A percentile compares a stretch with the other conserved stretches of the same genome.
phyloP scores from a whole-genome alignment of 495 filamentous ascomycete genomes.

The Symbiotaphrina buchneri region DNA sequence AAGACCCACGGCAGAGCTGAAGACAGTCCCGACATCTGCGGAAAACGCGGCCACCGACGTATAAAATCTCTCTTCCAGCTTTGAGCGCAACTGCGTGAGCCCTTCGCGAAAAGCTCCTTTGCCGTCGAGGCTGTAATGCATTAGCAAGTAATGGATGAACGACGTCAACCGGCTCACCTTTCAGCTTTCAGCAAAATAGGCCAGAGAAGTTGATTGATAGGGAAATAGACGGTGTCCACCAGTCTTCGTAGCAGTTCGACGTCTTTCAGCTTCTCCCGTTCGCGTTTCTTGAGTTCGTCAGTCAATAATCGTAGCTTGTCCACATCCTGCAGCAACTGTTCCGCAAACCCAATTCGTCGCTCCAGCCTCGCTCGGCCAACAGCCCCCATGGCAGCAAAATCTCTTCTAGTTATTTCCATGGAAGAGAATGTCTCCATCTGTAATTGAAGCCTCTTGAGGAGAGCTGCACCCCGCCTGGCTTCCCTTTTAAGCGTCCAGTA shows the following conservation, averaged over 20 bases:
- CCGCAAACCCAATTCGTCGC: constrained; percentile 72
- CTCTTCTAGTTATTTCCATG: constrained; percentile 84
- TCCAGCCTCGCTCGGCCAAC: constrained; percentile 55
- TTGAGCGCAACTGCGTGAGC: constrained; percentile 35
- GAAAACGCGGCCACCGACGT: constrained; percentile 53
- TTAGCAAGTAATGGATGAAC: background rate
- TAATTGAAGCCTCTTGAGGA: constrained; percentile 79
- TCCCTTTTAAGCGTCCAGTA: constrained; percentile 98
- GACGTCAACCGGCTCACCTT: constrained; percentile 18
- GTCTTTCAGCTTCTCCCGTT: constrained; percentile 49
- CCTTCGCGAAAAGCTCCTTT: constrained; percentile 48
- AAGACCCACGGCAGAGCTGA: constrained; percentile 42
- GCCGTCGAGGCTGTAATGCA: constrained; percentile 37
- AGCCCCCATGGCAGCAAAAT: constrained; percentile 80
- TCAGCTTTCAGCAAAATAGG: constrained; percentile 63
- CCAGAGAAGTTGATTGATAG: constrained; percentile 52
- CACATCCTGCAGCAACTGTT: constrained; percentile 50
- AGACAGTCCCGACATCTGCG: constrained; percentile 43
- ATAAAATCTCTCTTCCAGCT: constrained; percentile 48
- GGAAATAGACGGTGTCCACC: constrained; percentile 78
- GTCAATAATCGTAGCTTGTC: constrained; percentile 46
- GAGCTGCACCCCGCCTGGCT: constrained; percentile 68
- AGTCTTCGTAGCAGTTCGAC: constrained; percentile 51
- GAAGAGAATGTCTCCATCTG: constrained; percentile 90
- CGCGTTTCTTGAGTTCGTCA: constrained; percentile 44